Conservation (phyloP, 768 basidiomycete species). For the Leucosporidium scottii region DNA sequence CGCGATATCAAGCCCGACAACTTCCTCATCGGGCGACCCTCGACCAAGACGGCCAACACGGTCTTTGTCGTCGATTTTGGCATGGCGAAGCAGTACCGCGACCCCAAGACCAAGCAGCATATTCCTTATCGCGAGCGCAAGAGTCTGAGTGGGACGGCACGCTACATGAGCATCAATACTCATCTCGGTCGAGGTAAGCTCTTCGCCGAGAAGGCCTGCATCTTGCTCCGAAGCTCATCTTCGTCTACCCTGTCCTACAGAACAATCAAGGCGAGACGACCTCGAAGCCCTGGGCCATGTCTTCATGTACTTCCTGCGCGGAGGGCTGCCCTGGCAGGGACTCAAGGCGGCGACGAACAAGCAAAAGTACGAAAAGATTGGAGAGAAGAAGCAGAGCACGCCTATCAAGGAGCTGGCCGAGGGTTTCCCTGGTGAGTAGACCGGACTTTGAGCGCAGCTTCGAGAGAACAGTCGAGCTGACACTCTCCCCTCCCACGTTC, state of each 20-base stretch:
- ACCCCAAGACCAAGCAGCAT: constrained; percentile 98
- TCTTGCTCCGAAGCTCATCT: neutral
- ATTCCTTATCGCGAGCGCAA: constrained; percentile 98
- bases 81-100: constrained; percentile 99
- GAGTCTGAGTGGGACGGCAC: constrained; percentile 90
- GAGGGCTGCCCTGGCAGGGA: constrained; percentile 97
- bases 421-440: constrained; percentile 72
- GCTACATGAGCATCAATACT: constrained; percentile 99
- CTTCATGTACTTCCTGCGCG: constrained; percentile 98
- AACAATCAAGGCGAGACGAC: constrained; percentile 84
- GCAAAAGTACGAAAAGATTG: constrained; percentile 99
- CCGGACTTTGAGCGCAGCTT: constrained; percentile 12
- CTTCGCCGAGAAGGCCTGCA: constrained; percentile 11
- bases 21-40: constrained; percentile 90
- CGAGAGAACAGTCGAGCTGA: neutral
- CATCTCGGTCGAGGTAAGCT: constrained; percentile 83
- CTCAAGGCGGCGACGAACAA: constrained; percentile 99
- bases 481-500: constrained; percentile 1
- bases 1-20: constrained; percentile 99
- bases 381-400: constrained; percentile 98
- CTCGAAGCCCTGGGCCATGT: constrained; percentile 98
- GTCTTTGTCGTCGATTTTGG: constrained; percentile 78
- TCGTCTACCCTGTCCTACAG: constrained; percentile 31
- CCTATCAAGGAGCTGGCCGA: constrained; percentile 95
- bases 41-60: constrained; percentile 75